Base-by-base conservation (phyloP, 1,139 yeast genomes). In the Yamadazyma atmosphaerica region DNA sequence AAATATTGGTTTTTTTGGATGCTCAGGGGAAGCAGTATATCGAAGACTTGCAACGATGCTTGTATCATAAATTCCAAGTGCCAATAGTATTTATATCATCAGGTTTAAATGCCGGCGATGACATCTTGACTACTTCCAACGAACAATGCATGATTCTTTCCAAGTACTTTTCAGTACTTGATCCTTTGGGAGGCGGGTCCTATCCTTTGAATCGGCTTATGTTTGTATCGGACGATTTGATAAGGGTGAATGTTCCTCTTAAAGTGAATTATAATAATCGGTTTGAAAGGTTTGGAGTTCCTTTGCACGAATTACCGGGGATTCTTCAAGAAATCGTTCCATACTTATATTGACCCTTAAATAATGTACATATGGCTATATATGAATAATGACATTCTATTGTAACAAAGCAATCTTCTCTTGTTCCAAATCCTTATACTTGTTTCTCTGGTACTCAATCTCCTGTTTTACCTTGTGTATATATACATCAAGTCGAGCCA, bases 401-500 rank as follows among this genome's bases (percentile, higher is more conserved):
- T 71, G 75, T 36, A 68, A 51, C 29, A 71, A 52, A 1, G 74
- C 77, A 28, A 66, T 53, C 42, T 65, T 68, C 41, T 68, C 72
- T 44, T 69, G 74, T 49, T 81, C 83, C 42, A 77, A 63, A 41
- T 72, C 75, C 38, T 69, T 66, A 45, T 81, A 75, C 46, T 76
- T 74, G 40, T 67, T 63, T 39, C 77, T 65, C 45, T 77, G 75
- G 36, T 62, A 65, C 41, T 77, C 81, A 22, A 79, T 73, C 54
- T 81, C 84, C 36, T 68, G 68, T 40, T 73, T 73, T 2, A 90
- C 83, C 41, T 78, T 78, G 28, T 74, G 77, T 7, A 83, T 65
- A 19, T 86, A 94, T 15, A 79, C 72, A 14, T 83, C 81, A 39
- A 87, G 67, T 41, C 95, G 69, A 30, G 84, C 88, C 39, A 86